Evolutionary conservation across 306 rosid genomes (phyloP).

Genomic region (Ochetophila trinervis): DNA sequence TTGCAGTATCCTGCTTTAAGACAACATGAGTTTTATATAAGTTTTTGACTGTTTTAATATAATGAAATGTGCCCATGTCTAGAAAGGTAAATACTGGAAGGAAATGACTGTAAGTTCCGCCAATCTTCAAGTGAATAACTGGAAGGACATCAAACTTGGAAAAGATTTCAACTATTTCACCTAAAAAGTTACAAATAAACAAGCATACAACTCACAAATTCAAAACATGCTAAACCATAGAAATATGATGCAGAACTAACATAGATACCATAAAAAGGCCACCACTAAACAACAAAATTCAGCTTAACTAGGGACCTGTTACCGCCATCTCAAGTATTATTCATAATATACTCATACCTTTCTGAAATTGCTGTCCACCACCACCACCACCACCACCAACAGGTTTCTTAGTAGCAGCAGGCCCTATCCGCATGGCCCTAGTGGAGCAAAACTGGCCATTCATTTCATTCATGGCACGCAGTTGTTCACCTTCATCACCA

Average conservation of each 20-base stretch:
- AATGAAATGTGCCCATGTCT: constrained; percentile 53
- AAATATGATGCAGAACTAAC: neutral
- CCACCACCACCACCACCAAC: constrained; percentile 29
- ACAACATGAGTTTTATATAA: constrained; percentile 63
- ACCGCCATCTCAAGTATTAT: neutral
- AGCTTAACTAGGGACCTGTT: constrained; percentile 1
- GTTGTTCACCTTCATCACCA: constrained; percentile 52
- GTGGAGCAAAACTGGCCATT: constrained; percentile 59
- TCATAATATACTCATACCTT: constrained; percentile 32
- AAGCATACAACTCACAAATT: constrained; percentile 14
- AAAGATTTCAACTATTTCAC: neutral
- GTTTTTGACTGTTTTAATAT: constrained; percentile 41
- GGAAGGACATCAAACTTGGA: constrained; percentile 14
- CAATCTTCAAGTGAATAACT: constrained; percentile 35
- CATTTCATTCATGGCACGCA: constrained; percentile 65
- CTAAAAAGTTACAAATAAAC: constrained; percentile 4
- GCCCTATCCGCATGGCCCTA: constrained; percentile 66
- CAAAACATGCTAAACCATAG: constrained; percentile 3
- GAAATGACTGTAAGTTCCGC: constrained; percentile 46
- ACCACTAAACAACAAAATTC: neutral
- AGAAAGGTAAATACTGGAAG: constrained; percentile 49
- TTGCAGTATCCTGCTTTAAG: constrained; percentile 68
- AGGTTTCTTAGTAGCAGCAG: constrained; percentile 60
- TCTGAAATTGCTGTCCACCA: constrained; percentile 42
- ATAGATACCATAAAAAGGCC: neutral